Evolutionary conservation across 2,329 filamentous ascomycete genomes (phyloP).

Genomic region (Chrysosporium keratinophilum): DNA sequence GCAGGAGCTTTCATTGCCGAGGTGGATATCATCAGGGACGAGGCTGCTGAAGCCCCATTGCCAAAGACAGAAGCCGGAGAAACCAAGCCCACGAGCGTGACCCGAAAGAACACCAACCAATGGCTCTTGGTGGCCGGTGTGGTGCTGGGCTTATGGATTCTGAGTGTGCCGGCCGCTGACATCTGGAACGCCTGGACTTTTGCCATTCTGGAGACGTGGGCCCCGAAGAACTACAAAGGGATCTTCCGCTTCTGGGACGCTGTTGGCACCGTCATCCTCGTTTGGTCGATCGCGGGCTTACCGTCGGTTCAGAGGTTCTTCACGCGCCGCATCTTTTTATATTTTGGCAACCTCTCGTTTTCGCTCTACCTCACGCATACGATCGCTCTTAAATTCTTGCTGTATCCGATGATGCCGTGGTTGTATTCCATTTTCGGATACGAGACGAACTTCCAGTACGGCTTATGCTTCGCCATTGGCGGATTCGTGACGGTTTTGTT

Average conservation of each 20-base stretch:
- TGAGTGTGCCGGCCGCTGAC: conserved; percentile 34
- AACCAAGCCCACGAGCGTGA: not conserved
- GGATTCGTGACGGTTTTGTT: conserved; percentile 32
- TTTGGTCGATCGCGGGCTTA: conserved; percentile 35
- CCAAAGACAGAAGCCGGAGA: conserved; percentile 10
- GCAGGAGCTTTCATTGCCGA: conserved; percentile 37
- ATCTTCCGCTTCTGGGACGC: conserved; percentile 38
- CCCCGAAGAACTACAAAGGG: conserved; percentile 33
- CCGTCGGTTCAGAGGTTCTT: conserved; percentile 35
- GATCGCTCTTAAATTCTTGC: conserved; percentile 30
- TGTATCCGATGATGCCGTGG: conserved; percentile 37
- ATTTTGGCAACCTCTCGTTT: conserved; percentile 40
- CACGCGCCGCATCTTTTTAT: conserved; percentile 33
- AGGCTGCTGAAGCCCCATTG: conserved; percentile 12
- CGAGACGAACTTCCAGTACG: conserved; percentile 32
- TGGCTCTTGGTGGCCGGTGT: conserved; percentile 30
- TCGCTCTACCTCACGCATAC: conserved; percentile 41
- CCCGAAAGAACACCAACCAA: conserved; percentile 1
- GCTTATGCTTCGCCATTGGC: conserved; percentile 32
- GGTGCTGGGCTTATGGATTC: conserved; percentile 33
- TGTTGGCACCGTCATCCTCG: conserved; percentile 25
- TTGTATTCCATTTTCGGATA: conserved; percentile 34
- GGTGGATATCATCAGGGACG: conserved; percentile 35
- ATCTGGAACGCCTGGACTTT: conserved; percentile 36
- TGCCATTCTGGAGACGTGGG: conserved; percentile 30